Conservation (phyloP, 768 basidiomycete species). For the Boletellus ananas region DNA sequence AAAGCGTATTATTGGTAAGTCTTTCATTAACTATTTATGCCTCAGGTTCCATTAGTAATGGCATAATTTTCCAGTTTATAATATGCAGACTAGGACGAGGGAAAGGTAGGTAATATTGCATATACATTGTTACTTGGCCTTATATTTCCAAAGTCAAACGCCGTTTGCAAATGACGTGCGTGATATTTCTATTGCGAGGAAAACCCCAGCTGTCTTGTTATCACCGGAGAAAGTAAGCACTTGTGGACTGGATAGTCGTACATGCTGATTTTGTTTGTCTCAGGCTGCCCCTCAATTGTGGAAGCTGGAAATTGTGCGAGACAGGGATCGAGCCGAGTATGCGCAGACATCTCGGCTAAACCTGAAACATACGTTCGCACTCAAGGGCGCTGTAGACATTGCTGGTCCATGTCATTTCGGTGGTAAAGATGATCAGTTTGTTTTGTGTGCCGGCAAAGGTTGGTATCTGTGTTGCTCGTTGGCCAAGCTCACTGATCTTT, state of each 20-base stretch:
- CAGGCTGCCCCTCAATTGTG: conserved; percentile 78
- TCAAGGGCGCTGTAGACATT: conserved; percentile 65
- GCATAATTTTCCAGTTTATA: conserved; percentile 38
- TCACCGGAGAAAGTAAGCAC: conserved; percentile 28
- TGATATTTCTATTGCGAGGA: conserved; percentile 45
- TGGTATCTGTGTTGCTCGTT: conserved; percentile 3
- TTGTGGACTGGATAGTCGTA: conserved; percentile 5
- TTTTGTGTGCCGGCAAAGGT: conserved; percentile 78
- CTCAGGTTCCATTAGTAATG: conserved; percentile 1
- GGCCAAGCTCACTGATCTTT: neutral
- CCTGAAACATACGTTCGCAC: conserved; percentile 69
- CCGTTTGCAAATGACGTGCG: conserved; percentile 55
- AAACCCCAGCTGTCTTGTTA: conserved; percentile 43
- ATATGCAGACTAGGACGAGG: conserved; percentile 39
- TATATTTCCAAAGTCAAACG: conserved; percentile 40
- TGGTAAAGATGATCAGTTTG: conserved; percentile 72
- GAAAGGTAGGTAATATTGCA: conserved; percentile 38
- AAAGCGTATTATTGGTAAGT: conserved; percentile 51
- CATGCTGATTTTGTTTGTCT: conserved; percentile 9
- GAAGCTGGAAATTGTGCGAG: conserved; percentile 64
- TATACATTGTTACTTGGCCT: neutral
- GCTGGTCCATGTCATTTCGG: conserved; percentile 83
- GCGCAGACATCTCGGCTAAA: conserved; percentile 29
- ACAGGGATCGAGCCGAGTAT: conserved; percentile 38
- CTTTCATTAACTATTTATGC: neutral